phyloP scores from a whole-genome alignment of 805 yeast genomes.

The Hanseniaspora taiwanica region DNA sequence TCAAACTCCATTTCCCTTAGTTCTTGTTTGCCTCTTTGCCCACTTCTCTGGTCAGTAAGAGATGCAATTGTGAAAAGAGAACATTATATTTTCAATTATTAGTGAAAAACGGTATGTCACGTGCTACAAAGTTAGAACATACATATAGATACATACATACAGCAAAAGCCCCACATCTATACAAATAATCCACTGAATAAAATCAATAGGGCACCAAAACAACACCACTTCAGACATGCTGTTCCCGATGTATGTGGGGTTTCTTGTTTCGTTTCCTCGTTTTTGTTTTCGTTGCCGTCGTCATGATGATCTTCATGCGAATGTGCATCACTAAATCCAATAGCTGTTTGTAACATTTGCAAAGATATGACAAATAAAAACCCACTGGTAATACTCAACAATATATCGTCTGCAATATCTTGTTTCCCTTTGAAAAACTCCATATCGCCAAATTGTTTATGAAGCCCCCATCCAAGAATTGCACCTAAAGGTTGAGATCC shows the following conservation, averaged over 20 bases:
- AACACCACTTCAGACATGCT: conserved; percentile 23
- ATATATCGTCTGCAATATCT: conserved; percentile 38
- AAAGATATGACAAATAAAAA: conserved; percentile 69
- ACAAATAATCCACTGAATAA: conserved; percentile 15
- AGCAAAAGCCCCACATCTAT: no score
- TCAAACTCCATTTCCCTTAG: no score
- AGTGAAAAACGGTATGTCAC: no score
- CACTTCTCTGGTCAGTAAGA: no score
- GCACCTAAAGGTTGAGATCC: conserved; percentile 89
- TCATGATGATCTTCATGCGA: conserved; percentile 22
- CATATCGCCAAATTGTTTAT: conserved; percentile 26
- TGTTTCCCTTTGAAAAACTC: conserved; percentile 22
- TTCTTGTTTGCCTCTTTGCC: no score
- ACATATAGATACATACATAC: no score
- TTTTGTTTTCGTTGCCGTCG: conserved; percentile 3
- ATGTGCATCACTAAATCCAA: conserved; percentile 65
- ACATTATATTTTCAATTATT: no score
- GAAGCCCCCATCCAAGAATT: conserved; percentile 43
- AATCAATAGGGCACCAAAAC: conserved; percentile 21
- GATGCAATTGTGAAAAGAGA: no score
- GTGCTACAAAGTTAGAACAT: no score
- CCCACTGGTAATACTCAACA: conserved; percentile 70
- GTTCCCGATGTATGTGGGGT: conserved; percentile 25
- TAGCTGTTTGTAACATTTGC: conserved; percentile 77
- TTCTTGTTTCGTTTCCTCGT: no score